Evolutionary conservation across 768 basidiomycete species (phyloP).

Genomic region (Lentinula lateritia): DNA sequence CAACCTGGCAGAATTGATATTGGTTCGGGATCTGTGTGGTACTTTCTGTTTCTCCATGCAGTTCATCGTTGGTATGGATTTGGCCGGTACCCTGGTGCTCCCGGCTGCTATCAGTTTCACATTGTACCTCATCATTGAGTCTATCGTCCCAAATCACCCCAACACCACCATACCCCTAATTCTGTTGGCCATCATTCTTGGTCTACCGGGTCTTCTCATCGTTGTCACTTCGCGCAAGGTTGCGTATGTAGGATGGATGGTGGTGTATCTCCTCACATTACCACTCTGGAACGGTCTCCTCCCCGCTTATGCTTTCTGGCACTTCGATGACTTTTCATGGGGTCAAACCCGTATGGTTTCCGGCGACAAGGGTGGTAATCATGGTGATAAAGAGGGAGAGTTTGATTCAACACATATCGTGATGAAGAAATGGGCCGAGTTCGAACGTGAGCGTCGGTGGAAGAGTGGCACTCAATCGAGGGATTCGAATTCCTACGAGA

Average conservation of each 20-base stretch:
- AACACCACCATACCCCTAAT: slow-evolving; percentile 87
- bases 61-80: slow-evolving; percentile 98
- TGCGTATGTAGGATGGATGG: slow-evolving; percentile 96
- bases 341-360: slow-evolving; percentile 86
- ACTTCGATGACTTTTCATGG: slow-evolving; percentile 98
- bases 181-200: slow-evolving; percentile 89
- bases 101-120: slow-evolving; percentile 98
- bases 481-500: slow-evolving; percentile 67
- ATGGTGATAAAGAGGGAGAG: slow-evolving; percentile 94
- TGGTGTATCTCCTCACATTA: slow-evolving; percentile 86
- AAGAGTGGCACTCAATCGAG: slow-evolving; percentile 81
- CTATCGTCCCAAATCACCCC: slow-evolving; percentile 76
- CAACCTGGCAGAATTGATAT: slow-evolving; percentile 90
- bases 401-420: slow-evolving; percentile 96
- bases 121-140: slow-evolving; percentile 82
- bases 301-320: slow-evolving; percentile 97
- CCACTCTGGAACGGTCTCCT: slow-evolving; percentile 97
- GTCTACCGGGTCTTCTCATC: slow-evolving; percentile 92
- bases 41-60: slow-evolving; percentile 99
- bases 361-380: slow-evolving; percentile 63
- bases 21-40: slow-evolving; percentile 97
- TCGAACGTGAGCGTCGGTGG: slow-evolving; percentile 93
- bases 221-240: slow-evolving; percentile 93
- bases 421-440: slow-evolving; percentile 99
- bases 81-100: slow-evolving; percentile 91